Evolutionary conservation across 164 flowering plant species (phyloP).

Genomic region (Liriodendron chinense): DNA sequence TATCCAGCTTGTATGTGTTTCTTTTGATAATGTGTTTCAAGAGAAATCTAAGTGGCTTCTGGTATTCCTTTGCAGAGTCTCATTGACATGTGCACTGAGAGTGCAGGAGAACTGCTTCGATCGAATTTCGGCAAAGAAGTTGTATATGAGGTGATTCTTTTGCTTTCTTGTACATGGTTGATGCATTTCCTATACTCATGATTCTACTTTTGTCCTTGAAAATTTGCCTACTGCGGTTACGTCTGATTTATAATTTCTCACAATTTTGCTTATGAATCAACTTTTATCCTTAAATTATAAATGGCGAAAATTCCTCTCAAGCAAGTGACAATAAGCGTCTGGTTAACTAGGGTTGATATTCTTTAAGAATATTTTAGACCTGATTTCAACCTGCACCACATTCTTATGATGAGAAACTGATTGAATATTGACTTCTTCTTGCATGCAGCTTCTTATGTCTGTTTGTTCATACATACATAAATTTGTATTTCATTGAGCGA

Average conservation of each 20-base stretch:
- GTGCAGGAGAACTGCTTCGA: constrained; percentile 56
- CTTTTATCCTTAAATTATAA: too few species aligned
- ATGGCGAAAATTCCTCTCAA: not conserved
- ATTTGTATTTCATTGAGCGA: too few species aligned
- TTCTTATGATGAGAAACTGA: too few species aligned
- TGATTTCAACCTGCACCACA: too few species aligned
- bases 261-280: not conserved
- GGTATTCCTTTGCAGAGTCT: constrained; percentile 49
- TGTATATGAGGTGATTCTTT: constrained; percentile 68
- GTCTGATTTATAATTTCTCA: not conserved
- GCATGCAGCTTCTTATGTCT: too few species aligned
- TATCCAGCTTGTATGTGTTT: not conserved
- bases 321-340: not conserved
- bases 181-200: not conserved
- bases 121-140: constrained; percentile 87
- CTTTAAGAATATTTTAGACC: not conserved
- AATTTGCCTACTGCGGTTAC: not conserved
- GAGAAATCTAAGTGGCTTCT: not conserved
- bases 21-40: not conserved
- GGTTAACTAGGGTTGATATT: not conserved
- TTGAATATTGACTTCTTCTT: too few species aligned
- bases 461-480: too few species aligned
- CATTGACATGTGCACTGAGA: constrained; percentile 61
- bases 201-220: not conserved
- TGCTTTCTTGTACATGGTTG: not conserved